phyloP scores from a whole-genome alignment of 768 basidiomycete species.

The Suillus subalutaceus region DNA sequence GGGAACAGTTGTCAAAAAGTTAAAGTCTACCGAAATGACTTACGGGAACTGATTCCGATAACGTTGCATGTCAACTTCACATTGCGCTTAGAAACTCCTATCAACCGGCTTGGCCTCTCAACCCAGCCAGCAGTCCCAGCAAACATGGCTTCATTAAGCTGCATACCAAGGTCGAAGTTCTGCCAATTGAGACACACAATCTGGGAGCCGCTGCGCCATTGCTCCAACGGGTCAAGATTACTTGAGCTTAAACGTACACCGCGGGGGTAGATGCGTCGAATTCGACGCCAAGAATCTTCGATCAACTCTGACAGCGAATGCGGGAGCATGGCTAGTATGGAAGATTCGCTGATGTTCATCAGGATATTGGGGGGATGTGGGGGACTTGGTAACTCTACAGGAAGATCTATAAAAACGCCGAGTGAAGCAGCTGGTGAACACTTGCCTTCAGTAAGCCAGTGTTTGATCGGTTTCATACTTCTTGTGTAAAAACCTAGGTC shows the following conservation, averaged over 20 bases:
- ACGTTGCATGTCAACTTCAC: slow-evolving; percentile 37
- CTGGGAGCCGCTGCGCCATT: slow-evolving; percentile 62
- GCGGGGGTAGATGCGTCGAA: slow-evolving; percentile 60
- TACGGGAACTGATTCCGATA: slow-evolving; percentile 49
- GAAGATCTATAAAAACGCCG: background rate
- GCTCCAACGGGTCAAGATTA: slow-evolving; percentile 54
- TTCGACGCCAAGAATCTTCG: slow-evolving; percentile 43
- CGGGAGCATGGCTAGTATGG: slow-evolving; percentile 44
- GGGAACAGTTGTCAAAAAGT: background rate
- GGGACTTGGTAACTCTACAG: slow-evolving; percentile 19
- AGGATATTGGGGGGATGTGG: slow-evolving; percentile 44
- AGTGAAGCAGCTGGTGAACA: slow-evolving; percentile 1
- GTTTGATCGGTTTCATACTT: slow-evolving; percentile 60
- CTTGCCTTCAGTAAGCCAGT: slow-evolving; percentile 49
- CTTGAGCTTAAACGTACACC: slow-evolving; percentile 58
- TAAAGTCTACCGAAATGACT: slow-evolving; percentile 20
- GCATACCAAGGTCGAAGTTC: slow-evolving; percentile 57
- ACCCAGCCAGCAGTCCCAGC: slow-evolving; percentile 59
- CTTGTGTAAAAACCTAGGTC: slow-evolving; percentile 61
- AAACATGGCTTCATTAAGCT: slow-evolving; percentile 67
- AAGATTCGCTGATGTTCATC: slow-evolving; percentile 64
- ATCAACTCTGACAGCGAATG: slow-evolving; percentile 40
- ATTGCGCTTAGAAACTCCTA: slow-evolving; percentile 22
- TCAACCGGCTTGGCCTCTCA: slow-evolving; percentile 43
- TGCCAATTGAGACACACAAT: slow-evolving; percentile 66